Percentiles rank a stretch among this genome's conserved stretches.
Conservation (phyloP, 257 asterid species). For the Ocimum tenuiflorum region DNA sequence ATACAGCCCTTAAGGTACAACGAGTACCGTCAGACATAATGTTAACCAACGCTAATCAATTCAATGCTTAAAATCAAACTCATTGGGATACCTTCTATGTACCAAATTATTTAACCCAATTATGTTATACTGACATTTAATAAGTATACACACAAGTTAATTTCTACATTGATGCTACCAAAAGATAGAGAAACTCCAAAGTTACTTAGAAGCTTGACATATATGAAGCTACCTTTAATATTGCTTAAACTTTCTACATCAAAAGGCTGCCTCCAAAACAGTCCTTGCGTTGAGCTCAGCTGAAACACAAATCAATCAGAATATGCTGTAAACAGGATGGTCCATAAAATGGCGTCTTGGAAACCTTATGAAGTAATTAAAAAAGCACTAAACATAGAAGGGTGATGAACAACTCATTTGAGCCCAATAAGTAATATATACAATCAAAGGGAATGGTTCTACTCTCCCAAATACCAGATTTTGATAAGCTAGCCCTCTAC, state of each 20-base stretch:
- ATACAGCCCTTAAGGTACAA: background rate
- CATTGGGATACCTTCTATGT: background rate
- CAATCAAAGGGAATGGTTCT: background rate
- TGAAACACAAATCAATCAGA: slow-evolving; percentile 24
- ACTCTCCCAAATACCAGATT: background rate
- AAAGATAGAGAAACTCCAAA: background rate
- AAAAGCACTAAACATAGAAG: background rate
- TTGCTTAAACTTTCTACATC: slow-evolving; percentile 23
- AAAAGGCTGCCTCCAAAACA: slow-evolving; percentile 28
- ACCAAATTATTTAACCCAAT: background rate
- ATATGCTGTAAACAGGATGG: slow-evolving; percentile 18
- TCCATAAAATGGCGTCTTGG: too few relatives aligned
- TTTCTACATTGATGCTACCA: background rate
- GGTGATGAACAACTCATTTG: background rate
- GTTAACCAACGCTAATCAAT: background rate
- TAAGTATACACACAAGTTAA: background rate
- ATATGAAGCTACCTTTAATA: slow-evolving; percentile 41
- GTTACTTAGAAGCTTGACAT: background rate
- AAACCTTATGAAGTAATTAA: background rate
- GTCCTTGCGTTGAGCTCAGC: slow-evolving; percentile 40
- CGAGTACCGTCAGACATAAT: background rate
- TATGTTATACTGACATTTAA: background rate
- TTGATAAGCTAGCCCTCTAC: background rate
- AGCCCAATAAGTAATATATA: background rate
- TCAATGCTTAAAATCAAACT: background rate